Percentiles rank a stretch among this genome's conserved stretches.
These are phyloP conservation scores for Penicillium cinerascens DNA, from an alignment of 495 filamentous ascomycete genomes.

Conservation along the genomic window DNA sequence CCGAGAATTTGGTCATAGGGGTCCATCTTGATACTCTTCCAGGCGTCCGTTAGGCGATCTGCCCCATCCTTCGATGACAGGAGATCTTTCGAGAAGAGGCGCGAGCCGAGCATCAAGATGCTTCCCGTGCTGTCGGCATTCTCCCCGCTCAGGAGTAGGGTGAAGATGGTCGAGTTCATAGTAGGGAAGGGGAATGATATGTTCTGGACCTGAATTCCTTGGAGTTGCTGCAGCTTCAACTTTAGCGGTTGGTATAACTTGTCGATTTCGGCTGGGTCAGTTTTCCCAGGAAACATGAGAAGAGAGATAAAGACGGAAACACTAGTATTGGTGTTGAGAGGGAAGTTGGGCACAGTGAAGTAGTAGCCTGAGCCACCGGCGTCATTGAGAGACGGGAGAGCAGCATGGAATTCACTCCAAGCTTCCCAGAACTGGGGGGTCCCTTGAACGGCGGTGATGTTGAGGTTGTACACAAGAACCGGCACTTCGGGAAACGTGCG, in stretches of 20 bases:
- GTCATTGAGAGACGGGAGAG: slow-evolving; percentile 27
- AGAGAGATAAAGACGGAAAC: slow-evolving; percentile 14
- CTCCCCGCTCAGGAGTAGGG: slow-evolving; percentile 10
- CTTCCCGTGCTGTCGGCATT: slow-evolving; percentile 20
- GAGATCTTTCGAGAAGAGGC: slow-evolving; percentile 32
- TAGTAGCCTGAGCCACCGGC: slow-evolving; percentile 38
- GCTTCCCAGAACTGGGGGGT: slow-evolving; percentile 32
- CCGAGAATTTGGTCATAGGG: slow-evolving; percentile 15
- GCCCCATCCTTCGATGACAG: slow-evolving; percentile 22
- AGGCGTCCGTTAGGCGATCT: slow-evolving; percentile 19
- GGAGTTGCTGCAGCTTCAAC: slow-evolving; percentile 11
- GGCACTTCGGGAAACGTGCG: slow-evolving; percentile 35
- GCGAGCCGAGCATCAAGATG: slow-evolving; percentile 17
- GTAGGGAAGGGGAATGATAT: slow-evolving; percentile 13
- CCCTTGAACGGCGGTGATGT: slow-evolving; percentile 19
- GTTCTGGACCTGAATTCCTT: slow-evolving; percentile 15
- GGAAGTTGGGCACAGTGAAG: slow-evolving; percentile 24
- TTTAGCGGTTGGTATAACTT: slow-evolving; percentile 16
- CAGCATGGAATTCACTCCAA: slow-evolving; percentile 27
- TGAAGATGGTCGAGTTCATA: slow-evolving; percentile 16
- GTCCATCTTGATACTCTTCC: slow-evolving; percentile 12
- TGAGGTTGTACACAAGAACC: slow-evolving; percentile 30
- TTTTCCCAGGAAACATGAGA: slow-evolving; percentile 27
- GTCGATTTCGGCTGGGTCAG: slow-evolving; percentile 13
- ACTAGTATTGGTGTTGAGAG: slow-evolving; percentile 1